Base-by-base conservation (phyloP, 1,284 basidiomycete genomes). In the Wolfiporia cocos region DNA sequence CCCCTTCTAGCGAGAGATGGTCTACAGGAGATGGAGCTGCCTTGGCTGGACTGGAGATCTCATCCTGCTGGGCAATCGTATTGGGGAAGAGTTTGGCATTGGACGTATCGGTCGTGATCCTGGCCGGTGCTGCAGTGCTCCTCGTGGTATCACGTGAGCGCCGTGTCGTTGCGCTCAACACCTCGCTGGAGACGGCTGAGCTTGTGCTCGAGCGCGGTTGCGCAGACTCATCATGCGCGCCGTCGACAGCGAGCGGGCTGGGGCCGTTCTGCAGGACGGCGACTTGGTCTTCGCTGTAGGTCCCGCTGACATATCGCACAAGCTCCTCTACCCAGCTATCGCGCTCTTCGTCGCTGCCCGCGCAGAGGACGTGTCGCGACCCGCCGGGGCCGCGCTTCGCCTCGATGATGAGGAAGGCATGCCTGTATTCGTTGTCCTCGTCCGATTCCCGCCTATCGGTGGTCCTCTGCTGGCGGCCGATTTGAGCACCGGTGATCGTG, bases 331-430 rank as follows among this genome's bases (percentile, higher is more conserved):
- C 93, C 95, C 95, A 99, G 44, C 74, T 76, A 59, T 99, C 95
- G 30, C 95, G 76, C 57, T 96, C 92, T 36, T 74, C 68, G 63
- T 99, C 95, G 58, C 88, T 97, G 64, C 96, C 92, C 0, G 95
- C 95, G 56, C 95, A 98, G 3, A 99, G 70, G 23, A 99, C 93
- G 60, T 98, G 95, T 18, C 91, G 75, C 39, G 86, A 76, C 4
- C 85, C 80, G 34, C 75, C 76, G 11, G 82, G 82, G 2, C 74
- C 77, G 42, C 78, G 81, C 58, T 81, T 84, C 17, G 78, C 76
- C 63, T 97, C 93, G 48, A 98, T 90, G 56, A 99, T 92, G 45
- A 99, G 78, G 68, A 99, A 98, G 0, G 95, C 95, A 58, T 99
- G 95, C 20, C 93, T 78, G 54, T 95, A 96, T 49, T 96, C 89